Percentiles rank a stretch among this genome's conserved stretches.
phyloP scores from a whole-genome alignment of 1,284 basidiomycete species.

The Clitocybe nebularis region DNA sequence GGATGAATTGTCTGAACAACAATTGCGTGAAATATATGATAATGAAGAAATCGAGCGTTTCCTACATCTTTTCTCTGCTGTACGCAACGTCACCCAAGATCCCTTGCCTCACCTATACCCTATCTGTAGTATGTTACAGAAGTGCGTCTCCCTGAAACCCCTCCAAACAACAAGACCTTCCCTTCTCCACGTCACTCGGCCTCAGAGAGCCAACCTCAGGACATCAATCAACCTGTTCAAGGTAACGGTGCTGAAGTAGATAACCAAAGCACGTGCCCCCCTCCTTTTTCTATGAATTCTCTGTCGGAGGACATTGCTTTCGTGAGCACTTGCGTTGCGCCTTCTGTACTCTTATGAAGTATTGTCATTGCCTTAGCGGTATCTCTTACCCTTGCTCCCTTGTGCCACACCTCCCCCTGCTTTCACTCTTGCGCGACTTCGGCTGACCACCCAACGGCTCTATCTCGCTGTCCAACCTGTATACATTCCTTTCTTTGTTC shows the following conservation, averaged over 20 bases:
- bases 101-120: slow-evolving; percentile 2
- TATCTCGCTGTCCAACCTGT: slow-evolving; percentile 49
- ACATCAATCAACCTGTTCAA: neutral
- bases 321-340: slow-evolving; percentile 34
- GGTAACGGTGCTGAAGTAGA: slow-evolving; percentile 12
- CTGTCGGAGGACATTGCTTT: slow-evolving; percentile 38
- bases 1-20: slow-evolving; percentile 33
- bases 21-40: slow-evolving; percentile 55
- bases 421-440: slow-evolving; percentile 52
- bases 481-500: slow-evolving; percentile 42
- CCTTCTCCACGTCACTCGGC: too few relatives aligned
- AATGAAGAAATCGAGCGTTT: slow-evolving; percentile 61
- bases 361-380: slow-evolving; percentile 28
- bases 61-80: slow-evolving; percentile 52
- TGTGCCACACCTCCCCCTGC: slow-evolving; percentile 31
- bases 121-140: slow-evolving; percentile 54
- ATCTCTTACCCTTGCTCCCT: slow-evolving; percentile 44
- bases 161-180: neutral
- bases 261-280: slow-evolving; percentile 9
- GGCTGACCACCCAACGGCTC: slow-evolving; percentile 49
- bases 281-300: slow-evolving; percentile 8
- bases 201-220: neutral
- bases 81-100: slow-evolving; percentile 25
- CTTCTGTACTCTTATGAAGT: too few relatives aligned
- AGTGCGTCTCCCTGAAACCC: slow-evolving; percentile 34